Base-by-base conservation (phyloP, 495 filamentous ascomycete species). In the Usnea hakonensis region DNA sequence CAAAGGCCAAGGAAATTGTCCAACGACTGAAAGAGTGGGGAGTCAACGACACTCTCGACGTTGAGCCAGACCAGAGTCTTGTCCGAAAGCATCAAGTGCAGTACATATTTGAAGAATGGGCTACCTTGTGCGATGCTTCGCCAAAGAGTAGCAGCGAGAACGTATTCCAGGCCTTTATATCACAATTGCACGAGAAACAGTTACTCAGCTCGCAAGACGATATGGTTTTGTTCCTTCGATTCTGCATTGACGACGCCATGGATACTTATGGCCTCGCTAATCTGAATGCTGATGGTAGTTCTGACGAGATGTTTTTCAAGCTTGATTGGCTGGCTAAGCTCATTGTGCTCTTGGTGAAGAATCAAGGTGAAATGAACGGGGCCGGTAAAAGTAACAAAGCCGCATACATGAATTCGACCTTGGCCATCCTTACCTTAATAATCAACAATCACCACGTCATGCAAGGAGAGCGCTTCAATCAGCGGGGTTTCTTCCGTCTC, bases 81-180 rank as follows among this genome's bases (percentile, higher is more conserved):
- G 71, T 79, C 17, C 85, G 85, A 67, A 82, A 83, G 50, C 87
- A 93, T 57, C 92, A 96, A 66, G 84, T 96, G 75, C 88, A 95
- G 67, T 97, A 97, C 69, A 81, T 95, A 46, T 96, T 99, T 71
- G 89, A 87, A 13, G 94, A 97, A 71, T 99, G 94, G 94, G 81
- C 91, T 60, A 84, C 86, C 43, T 81, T 97, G 19, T 91, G 85
- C 77, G 84, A 88, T 72, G 87, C 89, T 55, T 79, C 82, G 13
- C 50, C 61, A 1, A 46, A 11, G n/a, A 81, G 83, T 64, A 84
- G 85, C 0, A 83, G 83, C 14, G 88, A 91, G 35, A 90, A 87
- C 67, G 81, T 87, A 0, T 79, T 83, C 57, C 74, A 79, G 10
- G 83, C 90, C 2, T 99, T 97, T 74, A 83, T 97, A 41, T 84